Evolutionary conservation across 352 stramenopile species (phyloP).

Genomic region (Pythium brachiatum): DNA sequence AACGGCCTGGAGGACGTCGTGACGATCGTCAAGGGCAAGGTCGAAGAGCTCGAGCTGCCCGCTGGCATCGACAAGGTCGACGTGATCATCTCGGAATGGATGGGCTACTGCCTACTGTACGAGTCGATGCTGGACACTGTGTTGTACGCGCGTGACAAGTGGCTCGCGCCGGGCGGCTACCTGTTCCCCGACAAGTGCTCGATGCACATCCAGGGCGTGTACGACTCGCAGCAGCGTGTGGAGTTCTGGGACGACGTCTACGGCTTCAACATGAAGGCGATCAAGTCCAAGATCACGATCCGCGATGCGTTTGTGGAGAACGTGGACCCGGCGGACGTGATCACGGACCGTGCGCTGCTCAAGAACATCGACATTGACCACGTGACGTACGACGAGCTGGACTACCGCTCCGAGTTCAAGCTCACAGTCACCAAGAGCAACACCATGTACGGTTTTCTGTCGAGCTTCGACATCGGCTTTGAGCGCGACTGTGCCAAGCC

Average conservation of each 20-base stretch:
- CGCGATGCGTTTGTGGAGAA: slow-evolving; percentile 96
- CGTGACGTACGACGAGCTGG: slow-evolving; percentile 93
- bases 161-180: slow-evolving; percentile 90
- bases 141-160: slow-evolving; percentile 96
- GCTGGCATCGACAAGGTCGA: slow-evolving; percentile 89
- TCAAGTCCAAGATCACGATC: slow-evolving; percentile 94
- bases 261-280: slow-evolving; percentile 97
- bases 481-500: slow-evolving; percentile 89
- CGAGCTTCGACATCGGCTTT: slow-evolving; percentile 98
- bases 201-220: slow-evolving; percentile 89
- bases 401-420: slow-evolving; percentile 91
- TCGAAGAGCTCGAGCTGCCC: slow-evolving; percentile 93
- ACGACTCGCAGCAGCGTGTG: slow-evolving; percentile 65
- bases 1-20: slow-evolving; percentile 92
- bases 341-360: slow-evolving; percentile 86
- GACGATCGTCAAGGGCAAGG: slow-evolving; percentile 95
- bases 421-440: slow-evolving; percentile 86
- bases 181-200: slow-evolving; percentile 98
- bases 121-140: slow-evolving; percentile 98
- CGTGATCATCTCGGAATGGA: slow-evolving; percentile 99
- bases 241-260: slow-evolving; percentile 98
- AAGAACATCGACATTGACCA: slow-evolving; percentile 87
- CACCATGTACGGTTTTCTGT: slow-evolving; percentile 94
- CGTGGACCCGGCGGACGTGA: slow-evolving; percentile 84
- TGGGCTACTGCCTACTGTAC: slow-evolving; percentile 98